Base-by-base conservation (phyloP, 306 rosid genomes). In the Cicer judaicum region DNA sequence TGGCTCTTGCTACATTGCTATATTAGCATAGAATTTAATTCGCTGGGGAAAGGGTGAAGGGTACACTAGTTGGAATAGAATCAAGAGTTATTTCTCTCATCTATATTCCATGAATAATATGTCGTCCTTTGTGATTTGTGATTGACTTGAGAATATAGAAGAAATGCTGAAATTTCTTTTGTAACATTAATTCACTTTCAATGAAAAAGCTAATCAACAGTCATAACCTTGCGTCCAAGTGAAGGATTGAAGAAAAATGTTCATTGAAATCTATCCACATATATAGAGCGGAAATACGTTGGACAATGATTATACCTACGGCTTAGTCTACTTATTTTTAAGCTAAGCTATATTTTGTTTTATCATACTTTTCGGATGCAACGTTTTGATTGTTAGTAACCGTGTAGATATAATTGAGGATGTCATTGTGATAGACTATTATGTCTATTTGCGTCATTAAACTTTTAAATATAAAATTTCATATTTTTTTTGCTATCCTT, bases 201-300 rank as follows among this genome's bases (percentile, higher is more conserved):
- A 57, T 38, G 39, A n/a, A 49, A 48, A 48, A 67, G 70, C 29
- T 73, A 50, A 68, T 73, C 15, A 48, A 47, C 65, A 40, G 65
- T 55, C 41, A 52, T 64, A 56, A 64, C 56, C 75, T 80, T 67
- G 70, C 65, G 66, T 24, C 76, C 48, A 73, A 73, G 76, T 53
- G 50, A 74, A 80, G 73, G 19, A 21, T 74, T 68, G 50, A 66
- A 10, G 34, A 68, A 59, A 48, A 2, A 0, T 3, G 1, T 65
- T 19, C 19, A 46, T 64, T 65, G n/a, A 72, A 70, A 13, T 65
- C 7, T 39, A n/a, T 19, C 53, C 53, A 47, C 9, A 12, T 47
- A 12, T 47, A 47, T 24, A 24, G 34, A 3, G 34, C 4, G 4
- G 34, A 24, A 24, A 24, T 24, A 24, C 34, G 34, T 24, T 24